These are phyloP conservation scores for Quercus suber DNA, from an alignment of 306 rosid species.

Conservation along the genomic window DNA sequence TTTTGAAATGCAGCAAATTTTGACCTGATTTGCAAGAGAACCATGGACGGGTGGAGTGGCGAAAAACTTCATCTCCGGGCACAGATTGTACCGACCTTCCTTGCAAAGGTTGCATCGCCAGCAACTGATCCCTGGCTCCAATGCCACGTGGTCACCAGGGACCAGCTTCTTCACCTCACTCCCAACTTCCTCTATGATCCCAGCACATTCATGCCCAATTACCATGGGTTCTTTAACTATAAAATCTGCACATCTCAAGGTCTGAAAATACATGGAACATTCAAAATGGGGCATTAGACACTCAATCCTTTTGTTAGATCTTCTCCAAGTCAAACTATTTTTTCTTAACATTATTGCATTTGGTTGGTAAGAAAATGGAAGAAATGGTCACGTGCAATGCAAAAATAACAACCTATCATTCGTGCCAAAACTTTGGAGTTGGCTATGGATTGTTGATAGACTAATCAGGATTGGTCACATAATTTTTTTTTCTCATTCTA, in stretches of 20 bases:
- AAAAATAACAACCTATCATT: too few relatives aligned
- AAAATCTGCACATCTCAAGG: constrained; percentile 70
- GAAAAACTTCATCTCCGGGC: constrained; percentile 87
- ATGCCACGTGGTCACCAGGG: constrained; percentile 73
- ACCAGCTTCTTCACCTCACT: constrained; percentile 52
- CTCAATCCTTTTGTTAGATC: neutral
- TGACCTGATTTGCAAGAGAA: constrained; percentile 90
- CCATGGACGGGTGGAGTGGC: constrained; percentile 92
- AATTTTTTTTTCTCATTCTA: too few relatives aligned
- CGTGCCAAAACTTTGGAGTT: too few relatives aligned
- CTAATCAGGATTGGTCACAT: too few relatives aligned
- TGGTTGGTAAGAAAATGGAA: neutral
- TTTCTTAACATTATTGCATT: neutral
- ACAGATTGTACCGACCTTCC: constrained; percentile 78
- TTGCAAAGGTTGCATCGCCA: constrained; percentile 75
- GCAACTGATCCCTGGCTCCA: constrained; percentile 90
- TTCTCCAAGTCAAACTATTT: neutral
- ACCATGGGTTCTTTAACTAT: constrained; percentile 89
- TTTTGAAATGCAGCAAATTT: constrained; percentile 7
- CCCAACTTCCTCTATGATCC: constrained; percentile 82
- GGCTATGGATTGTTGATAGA: too few relatives aligned
- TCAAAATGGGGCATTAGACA: neutral
- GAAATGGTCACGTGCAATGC: neutral
- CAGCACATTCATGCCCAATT: constrained; percentile 95
- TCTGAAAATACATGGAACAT: constrained; percentile 42